These are phyloP conservation scores for Dictyostelium capitatum DNA, from an alignment of 78 protist species.

Conservation along the genomic window DNA sequence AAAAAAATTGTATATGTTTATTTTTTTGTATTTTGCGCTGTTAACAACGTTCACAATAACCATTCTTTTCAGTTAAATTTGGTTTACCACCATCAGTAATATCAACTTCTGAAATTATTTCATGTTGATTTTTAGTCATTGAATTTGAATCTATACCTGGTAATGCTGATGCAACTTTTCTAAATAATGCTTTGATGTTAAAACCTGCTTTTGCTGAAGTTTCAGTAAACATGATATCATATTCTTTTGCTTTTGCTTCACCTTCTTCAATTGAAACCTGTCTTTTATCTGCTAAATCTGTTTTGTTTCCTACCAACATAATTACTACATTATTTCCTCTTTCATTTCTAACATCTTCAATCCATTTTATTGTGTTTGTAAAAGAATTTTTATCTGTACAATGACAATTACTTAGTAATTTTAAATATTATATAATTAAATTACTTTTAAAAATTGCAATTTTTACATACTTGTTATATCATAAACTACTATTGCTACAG, in stretches of 20 bases:
- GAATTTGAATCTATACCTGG: conserved; percentile 82
- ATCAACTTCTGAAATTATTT: conserved; percentile 1
- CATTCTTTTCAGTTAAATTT: not conserved
- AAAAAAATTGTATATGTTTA: not conserved
- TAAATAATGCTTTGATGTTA: conserved; percentile 93
- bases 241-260: conserved; percentile 95
- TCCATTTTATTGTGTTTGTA: conserved; percentile 92
- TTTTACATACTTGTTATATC: conserved; percentile 97
- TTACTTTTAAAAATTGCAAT: too few species aligned
- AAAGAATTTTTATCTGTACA: conserved; percentile 93
- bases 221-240: conserved; percentile 94
- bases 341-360: conserved; percentile 96
- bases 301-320: conserved; percentile 97
- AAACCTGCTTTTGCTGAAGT: conserved; percentile 97
- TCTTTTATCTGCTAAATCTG: conserved; percentile 95
- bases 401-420: not conserved
- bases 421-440: too few species aligned
- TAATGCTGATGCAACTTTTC: conserved; percentile 87
- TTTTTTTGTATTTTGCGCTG: not conserved
- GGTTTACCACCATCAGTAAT: not conserved
- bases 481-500: conserved; percentile 98
- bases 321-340: conserved; percentile 96
- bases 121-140: conserved; percentile 45
- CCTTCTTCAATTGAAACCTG: conserved; percentile 97
- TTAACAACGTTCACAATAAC: not conserved